These are phyloP conservation scores for Colletotrichum sp. DNA, from an alignment of 2,329 filamentous ascomycete species.

Conservation along the genomic window DNA sequence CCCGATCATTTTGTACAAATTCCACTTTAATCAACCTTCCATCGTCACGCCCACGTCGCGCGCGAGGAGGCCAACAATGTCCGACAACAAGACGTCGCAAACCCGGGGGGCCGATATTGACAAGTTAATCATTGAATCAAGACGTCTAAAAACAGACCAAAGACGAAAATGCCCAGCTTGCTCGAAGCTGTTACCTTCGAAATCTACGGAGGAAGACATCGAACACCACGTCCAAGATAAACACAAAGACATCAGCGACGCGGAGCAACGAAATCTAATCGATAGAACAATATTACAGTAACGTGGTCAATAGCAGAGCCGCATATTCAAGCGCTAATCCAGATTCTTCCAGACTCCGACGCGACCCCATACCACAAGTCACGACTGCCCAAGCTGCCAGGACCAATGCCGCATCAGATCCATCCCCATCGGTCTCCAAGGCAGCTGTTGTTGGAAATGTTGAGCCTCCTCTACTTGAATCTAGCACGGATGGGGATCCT, in stretches of 20 bases:
- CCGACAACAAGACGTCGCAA: neutral
- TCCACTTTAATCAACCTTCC: neutral
- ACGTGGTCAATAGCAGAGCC: neutral
- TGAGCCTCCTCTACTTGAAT: neutral
- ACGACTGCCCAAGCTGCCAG: neutral
- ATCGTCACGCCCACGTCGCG: neutral
- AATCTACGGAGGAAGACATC: neutral
- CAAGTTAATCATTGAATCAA: neutral
- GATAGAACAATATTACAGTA: neutral
- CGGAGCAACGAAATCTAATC: neutral
- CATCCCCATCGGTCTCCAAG: neutral
- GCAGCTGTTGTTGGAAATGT: neutral
- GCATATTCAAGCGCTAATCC: neutral
- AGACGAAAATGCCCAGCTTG: neutral
- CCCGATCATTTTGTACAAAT: neutral
- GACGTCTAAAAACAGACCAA: neutral
- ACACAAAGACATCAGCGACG: neutral
- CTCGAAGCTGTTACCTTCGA: neutral
- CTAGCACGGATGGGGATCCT: neutral
- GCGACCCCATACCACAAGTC: neutral
- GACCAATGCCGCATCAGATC: neutral
- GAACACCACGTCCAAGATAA: neutral
- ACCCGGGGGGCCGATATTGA: neutral
- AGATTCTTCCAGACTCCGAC: neutral
- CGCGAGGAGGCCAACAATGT: neutral